Evolutionary conservation across 2,329 filamentous ascomycete genomes (phyloP).

Genomic region (Claviceps sp.): DNA sequence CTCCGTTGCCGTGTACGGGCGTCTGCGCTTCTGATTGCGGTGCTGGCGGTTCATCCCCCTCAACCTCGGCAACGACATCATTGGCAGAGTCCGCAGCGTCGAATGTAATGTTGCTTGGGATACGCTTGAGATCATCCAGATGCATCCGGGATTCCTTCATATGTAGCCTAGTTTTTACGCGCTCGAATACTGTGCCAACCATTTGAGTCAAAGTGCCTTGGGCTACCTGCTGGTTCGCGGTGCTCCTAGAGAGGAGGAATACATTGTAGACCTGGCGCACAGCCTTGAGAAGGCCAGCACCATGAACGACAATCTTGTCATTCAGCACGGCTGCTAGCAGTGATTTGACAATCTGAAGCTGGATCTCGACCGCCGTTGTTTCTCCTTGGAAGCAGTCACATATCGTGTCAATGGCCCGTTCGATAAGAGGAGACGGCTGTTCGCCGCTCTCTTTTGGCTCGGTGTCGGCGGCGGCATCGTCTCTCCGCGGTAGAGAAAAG

Average conservation of each 20-base stretch:
- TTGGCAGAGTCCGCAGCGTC: conserved; percentile 30
- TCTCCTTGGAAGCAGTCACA: conserved; percentile 99
- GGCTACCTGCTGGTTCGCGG: conserved; percentile 89
- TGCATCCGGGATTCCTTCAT: conserved; percentile 70
- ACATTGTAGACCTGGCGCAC: conserved; percentile 98
- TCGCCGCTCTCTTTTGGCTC: conserved; percentile 24
- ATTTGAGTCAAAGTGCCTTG: conserved; percentile 96
- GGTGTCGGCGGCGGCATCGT: conserved; percentile 19
- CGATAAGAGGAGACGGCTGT: conserved; percentile 62
- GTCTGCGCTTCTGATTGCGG: conserved; percentile 18
- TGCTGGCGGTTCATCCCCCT: conserved; percentile 21
- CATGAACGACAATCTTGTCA: conserved; percentile 97
- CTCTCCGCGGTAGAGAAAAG: conserved; percentile 60
- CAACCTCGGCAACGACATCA: conserved; percentile 25
- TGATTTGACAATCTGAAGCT: conserved; percentile 97
- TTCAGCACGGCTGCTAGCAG: conserved; percentile 89
- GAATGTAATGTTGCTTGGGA: conserved; percentile 38
- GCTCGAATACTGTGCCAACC: conserved; percentile 95
- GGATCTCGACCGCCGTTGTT: conserved; percentile 79
- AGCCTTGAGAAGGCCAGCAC: conserved; percentile 87
- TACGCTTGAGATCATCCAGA: conserved; percentile 36
- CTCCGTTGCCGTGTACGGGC: conserved; percentile 20
- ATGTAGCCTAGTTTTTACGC: conserved; percentile 74
- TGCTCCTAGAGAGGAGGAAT: conserved; percentile 87
- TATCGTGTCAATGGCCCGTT: conserved; percentile 96